Base-by-base conservation (phyloP, 2,329 filamentous ascomycete genomes). In the Zasmidium citrigriseum region DNA sequence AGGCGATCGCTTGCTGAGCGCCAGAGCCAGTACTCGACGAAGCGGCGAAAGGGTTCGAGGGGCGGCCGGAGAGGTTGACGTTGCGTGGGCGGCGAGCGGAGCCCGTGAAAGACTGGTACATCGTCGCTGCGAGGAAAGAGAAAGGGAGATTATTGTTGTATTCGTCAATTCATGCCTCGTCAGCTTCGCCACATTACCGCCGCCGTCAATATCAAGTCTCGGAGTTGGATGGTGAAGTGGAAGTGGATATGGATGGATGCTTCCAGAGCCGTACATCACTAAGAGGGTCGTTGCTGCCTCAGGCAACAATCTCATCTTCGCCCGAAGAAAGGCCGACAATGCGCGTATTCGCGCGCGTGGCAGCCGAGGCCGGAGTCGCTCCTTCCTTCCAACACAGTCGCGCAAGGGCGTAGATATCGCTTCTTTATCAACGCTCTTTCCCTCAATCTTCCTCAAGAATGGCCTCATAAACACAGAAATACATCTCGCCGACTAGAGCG, bases 31-130 rank as follows among this genome's bases (percentile, higher is more conserved):
- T 65, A 0, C 52, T 48, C 38, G 47, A 54, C 16, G 84, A 84
- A 47, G 62, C 59, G 60, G 83, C 87, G 74, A 95, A 96, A 2
- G 92, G 91, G 70, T 96, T 96, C 52, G 81, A 80, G 10, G 68
- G 60, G 67, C 93, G 89, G 62, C 92, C 95, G 65, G 91, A 95
- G 61, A 99, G 87, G 76, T 98, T 97, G 72, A 98, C 91, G 74
- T 97, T 93, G 65, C 95, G 88, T 61, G 89, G 88, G 66, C 90
- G 89, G 70, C 91, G 88, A 68, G 91, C 90, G 76, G 79, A 90
- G 67, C 95, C 95, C 22, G 90, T 95, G 78, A 99, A 99, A 54
- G 89, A 92, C 61, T 89, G 88, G 78, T 95, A 96, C 93, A 97
- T 97, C 16, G 23, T 59, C n/a, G 52, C 5, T 20, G 34, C n/a